Percentiles rank a stretch among this genome's conserved stretches.
Conservation (phyloP, 306 rosid species). For the Ammopiptanthus mongolicus region DNA sequence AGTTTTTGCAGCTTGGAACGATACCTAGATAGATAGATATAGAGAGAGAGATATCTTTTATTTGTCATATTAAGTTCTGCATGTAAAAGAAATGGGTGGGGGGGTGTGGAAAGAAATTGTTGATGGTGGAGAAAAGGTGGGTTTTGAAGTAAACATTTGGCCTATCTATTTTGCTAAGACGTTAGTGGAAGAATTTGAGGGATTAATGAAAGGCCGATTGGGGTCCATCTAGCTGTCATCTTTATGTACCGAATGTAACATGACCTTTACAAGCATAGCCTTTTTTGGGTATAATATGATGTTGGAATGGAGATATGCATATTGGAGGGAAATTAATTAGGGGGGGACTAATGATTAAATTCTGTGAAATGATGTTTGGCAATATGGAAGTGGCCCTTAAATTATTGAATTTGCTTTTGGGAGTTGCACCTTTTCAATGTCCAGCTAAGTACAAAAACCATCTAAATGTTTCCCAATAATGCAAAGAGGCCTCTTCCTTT, state of each 20-base stretch:
- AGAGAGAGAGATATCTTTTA: background rate
- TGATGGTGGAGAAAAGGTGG: background rate
- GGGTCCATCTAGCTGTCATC: conserved; percentile 43
- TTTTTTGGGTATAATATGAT: conserved; percentile 41
- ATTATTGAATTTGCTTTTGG: conserved; percentile 41
- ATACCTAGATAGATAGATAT: conserved; percentile 56
- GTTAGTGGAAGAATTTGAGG: conserved; percentile 45
- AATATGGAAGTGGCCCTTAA: conserved; percentile 40
- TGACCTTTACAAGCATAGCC: conserved; percentile 42
- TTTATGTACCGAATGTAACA: conserved; percentile 40
- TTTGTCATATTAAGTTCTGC: conserved; percentile 30
- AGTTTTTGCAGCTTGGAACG: conserved; percentile 86
- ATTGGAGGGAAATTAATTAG: conserved; percentile 39
- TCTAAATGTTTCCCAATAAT: conserved; percentile 74
- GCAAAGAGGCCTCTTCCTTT: conserved; percentile 34
- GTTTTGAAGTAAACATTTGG: conserved; percentile 11
- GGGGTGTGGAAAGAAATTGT: background rate
- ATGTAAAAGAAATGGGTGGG: conserved; percentile 9
- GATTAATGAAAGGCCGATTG: conserved; percentile 30
- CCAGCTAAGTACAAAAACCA: conserved; percentile 59
- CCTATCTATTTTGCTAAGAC: conserved; percentile 16
- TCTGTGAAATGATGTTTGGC: conserved; percentile 45
- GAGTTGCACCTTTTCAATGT: conserved; percentile 19
- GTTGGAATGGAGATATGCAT: conserved; percentile 40
- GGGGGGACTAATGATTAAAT: conserved; percentile 45